phyloP scores from a whole-genome alignment of 1,284 basidiomycete species.

The Schizophyllum commune region DNA sequence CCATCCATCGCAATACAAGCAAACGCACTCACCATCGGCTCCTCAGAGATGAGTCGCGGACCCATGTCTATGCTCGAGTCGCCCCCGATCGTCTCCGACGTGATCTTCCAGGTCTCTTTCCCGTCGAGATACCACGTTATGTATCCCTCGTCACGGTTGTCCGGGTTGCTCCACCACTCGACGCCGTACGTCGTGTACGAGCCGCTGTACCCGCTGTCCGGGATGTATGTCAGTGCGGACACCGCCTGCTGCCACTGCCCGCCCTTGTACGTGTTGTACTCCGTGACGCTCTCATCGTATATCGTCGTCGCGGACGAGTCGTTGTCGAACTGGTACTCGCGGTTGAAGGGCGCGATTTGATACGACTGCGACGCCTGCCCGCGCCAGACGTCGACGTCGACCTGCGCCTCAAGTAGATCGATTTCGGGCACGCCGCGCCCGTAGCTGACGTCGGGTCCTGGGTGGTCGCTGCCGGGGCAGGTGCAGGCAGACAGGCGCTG shows the following conservation, averaged over 20 bases:
- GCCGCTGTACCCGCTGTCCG: slow-evolving; percentile 37
- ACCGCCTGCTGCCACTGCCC: slow-evolving; percentile 63
- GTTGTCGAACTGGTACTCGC: slow-evolving; percentile 46
- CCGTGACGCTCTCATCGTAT: slow-evolving; percentile 35
- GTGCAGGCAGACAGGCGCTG: slow-evolving; percentile 79
- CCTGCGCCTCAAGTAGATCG: slow-evolving; percentile 72
- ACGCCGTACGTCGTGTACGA: slow-evolving; percentile 45
- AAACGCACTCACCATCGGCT: slow-evolving; percentile 38
- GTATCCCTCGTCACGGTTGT: slow-evolving; percentile 43
- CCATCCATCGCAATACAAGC: neutral
- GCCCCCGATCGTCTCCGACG: slow-evolving; percentile 38
- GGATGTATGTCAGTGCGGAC: slow-evolving; percentile 43
- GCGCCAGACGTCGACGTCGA: slow-evolving; percentile 26
- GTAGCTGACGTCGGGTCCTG: slow-evolving; percentile 65
- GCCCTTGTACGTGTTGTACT: slow-evolving; percentile 60
- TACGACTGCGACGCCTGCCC: slow-evolving; percentile 59
- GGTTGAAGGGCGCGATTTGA: slow-evolving; percentile 64
- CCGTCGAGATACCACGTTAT: slow-evolving; percentile 54
- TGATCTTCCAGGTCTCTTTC: slow-evolving; percentile 47
- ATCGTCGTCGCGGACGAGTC: slow-evolving; percentile 36
- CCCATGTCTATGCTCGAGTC: slow-evolving; percentile 40
- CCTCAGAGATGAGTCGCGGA: slow-evolving; percentile 50
- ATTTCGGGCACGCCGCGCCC: slow-evolving; percentile 87
- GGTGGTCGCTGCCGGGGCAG: slow-evolving; percentile 75
- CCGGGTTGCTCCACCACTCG: slow-evolving; percentile 55